Evolutionary conservation across 192 early-diverging fungal species (phyloP), one percentile per base, ranked within the genome.

Genomic region (Entomortierella chlamydospora): DNA sequence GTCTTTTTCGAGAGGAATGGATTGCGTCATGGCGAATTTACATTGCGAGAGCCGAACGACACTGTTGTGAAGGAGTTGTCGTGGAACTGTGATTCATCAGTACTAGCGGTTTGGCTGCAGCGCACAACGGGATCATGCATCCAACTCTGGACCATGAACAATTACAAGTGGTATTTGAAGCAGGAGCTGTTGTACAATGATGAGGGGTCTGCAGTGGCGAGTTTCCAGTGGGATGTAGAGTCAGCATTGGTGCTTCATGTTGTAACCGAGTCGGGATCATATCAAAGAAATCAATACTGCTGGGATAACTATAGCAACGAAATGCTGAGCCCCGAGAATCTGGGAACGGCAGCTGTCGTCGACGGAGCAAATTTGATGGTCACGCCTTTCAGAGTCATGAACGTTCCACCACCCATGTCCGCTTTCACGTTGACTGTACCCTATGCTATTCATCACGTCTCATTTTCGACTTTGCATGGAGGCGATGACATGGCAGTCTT

Each of bases 161-260:
- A 99, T 88, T 99, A 99, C 83, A 89, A 97, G 78, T 99, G 95
- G 93, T 98, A 98, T 70, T 62, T 98, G 58, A 96, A 96, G 81
- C 95, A 97, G 82, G 92, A 97, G 59, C 84, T 97, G 20, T 72
- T 84, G 0, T 64, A 87, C 6, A 63, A 77, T 3, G 56, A 65
- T 28, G 82, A 82, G 17, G 78, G 82, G 30, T 64, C 76, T 20
- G 68, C 88, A 7, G 68, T 70, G 10, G 69, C 84, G 25, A 82
- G 65, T n/a, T 73, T 96, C 12, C 62, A 83, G 25, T 99, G 97
- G 97, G 96, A 98, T 82, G 70, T 89, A 9, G 96, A 97, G 68
- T 70, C 80, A 28, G 82, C 96, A 1, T 64, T 93, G 42, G 42
- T 76, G 5, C 77, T 95, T 9, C 89, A 95, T 73, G 61, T 92